Conservation (phyloP, 352 stramenopile genomes). For the Pelagophyceae sp. region DNA sequence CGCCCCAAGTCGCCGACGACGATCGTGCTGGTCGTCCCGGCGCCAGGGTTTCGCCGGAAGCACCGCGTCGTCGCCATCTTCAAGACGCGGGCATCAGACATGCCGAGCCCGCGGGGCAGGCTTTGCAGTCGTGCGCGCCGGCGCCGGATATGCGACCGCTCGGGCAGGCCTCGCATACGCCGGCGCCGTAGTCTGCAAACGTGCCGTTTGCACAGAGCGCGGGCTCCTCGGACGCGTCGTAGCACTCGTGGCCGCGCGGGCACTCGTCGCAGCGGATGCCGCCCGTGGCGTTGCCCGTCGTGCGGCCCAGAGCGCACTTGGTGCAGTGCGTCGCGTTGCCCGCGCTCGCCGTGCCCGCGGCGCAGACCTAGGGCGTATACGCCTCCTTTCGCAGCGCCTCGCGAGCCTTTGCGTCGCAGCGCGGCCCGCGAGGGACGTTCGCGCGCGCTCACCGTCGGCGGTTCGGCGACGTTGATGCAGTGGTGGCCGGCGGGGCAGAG, state of each 20-base stretch:
- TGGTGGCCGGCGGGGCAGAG: neutral
- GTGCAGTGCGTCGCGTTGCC: slow-evolving; percentile 5
- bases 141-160: slow-evolving; percentile 20
- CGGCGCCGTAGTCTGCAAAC: neutral
- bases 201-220: neutral
- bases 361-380: too few species aligned
- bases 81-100: too few species aligned
- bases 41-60: too few species aligned
- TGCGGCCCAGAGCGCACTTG: neutral
- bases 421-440: too few species aligned
- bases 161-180: slow-evolving; percentile 17
- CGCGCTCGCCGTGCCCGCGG: neutral
- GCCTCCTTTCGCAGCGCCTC: too few species aligned
- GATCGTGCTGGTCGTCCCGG: too few species aligned
- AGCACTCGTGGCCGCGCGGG: slow-evolving; percentile 31
- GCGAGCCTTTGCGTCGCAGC: too few species aligned
- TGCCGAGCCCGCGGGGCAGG: neutral
- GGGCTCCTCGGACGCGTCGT: neutral
- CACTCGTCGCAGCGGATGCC: neutral
- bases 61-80: too few species aligned
- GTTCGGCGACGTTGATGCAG: slow-evolving; percentile 2
- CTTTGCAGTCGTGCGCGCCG: neutral
- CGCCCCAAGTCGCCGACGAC: too few species aligned
- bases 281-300: neutral
- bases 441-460: too few species aligned